Evolutionary conservation across 1,284 basidiomycete genomes (phyloP).

Genomic region (Trametes sp.): DNA sequence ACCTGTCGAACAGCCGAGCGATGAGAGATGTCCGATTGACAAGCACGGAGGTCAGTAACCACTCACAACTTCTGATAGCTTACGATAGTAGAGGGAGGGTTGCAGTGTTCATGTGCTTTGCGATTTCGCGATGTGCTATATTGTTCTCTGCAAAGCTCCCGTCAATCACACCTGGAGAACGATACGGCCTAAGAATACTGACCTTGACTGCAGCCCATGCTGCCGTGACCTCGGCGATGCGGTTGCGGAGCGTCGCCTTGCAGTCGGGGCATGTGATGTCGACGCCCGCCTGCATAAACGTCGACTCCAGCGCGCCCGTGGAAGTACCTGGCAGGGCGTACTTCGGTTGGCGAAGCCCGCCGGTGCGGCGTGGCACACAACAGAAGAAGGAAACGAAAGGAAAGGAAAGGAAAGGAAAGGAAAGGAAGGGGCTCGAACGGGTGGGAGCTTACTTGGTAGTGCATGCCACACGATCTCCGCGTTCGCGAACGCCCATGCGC

Average conservation of each 20-base stretch:
- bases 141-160: too few relatives aligned
- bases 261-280: neutral
- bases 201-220: neutral
- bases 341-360: too few relatives aligned
- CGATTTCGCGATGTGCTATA: too few relatives aligned
- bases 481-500: slow-evolving; percentile 6
- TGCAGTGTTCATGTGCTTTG: too few relatives aligned
- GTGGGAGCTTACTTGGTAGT: neutral
- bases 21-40: too few relatives aligned
- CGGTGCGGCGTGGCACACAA: neutral
- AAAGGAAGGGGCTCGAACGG: too few relatives aligned
- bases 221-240: neutral
- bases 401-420: neutral
- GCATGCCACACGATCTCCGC: neutral
- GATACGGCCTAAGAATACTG: too few relatives aligned
- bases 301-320: neutral
- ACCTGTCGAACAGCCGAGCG: too few relatives aligned
- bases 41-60: too few relatives aligned
- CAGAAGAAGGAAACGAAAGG: neutral
- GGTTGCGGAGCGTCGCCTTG: neutral
- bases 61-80: too few relatives aligned
- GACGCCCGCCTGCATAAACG: neutral
- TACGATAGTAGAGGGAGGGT: too few relatives aligned
- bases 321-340: neutral
- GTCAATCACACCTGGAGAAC: too few relatives aligned